These are phyloP conservation scores for Arthrobotrys iridis DNA, from an alignment of 2,329 filamentous ascomycete species.

Conservation along the genomic window DNA sequence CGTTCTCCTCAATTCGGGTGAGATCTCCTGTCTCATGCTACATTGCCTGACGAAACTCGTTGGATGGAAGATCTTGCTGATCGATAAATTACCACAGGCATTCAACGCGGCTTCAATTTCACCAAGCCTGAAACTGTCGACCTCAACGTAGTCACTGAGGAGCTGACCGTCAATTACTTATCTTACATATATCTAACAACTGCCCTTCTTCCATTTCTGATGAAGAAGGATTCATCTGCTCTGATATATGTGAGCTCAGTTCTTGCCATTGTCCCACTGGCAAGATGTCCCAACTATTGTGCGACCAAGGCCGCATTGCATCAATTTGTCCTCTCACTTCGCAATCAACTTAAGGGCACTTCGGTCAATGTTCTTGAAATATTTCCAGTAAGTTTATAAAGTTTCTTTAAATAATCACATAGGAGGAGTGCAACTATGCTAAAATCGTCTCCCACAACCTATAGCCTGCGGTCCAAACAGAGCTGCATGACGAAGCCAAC, in stretches of 20 bases:
- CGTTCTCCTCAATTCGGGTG: constrained; percentile 69
- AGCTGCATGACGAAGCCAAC: constrained; percentile 64
- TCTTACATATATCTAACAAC: constrained; percentile 64
- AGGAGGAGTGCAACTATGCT: neutral
- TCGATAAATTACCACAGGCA: constrained; percentile 48
- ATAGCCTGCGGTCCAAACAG: constrained; percentile 57
- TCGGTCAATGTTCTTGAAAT: constrained; percentile 65
- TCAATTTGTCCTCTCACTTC: constrained; percentile 64
- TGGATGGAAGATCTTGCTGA: neutral
- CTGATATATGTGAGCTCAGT: constrained; percentile 63
- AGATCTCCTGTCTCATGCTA: neutral
- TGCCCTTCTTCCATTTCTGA: constrained; percentile 65
- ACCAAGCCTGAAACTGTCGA: constrained; percentile 63
- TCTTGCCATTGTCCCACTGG: constrained; percentile 65
- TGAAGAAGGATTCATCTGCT: constrained; percentile 58
- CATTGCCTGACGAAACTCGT: neutral
- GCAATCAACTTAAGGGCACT: constrained; percentile 62
- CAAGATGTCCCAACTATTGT: constrained; percentile 66
- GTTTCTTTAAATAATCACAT: neutral
- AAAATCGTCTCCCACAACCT: neutral
- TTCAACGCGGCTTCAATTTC: constrained; percentile 66
- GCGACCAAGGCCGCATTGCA: constrained; percentile 68
- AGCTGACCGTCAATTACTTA: constrained; percentile 66
- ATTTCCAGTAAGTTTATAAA: constrained; percentile 61
- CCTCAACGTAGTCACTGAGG: constrained; percentile 62